Percentiles rank a stretch among this genome's conserved stretches.
These are phyloP conservation scores for Pseudogymnoascus sp. DNA, from an alignment of 2,329 filamentous ascomycete species.

Conservation along the genomic window DNA sequence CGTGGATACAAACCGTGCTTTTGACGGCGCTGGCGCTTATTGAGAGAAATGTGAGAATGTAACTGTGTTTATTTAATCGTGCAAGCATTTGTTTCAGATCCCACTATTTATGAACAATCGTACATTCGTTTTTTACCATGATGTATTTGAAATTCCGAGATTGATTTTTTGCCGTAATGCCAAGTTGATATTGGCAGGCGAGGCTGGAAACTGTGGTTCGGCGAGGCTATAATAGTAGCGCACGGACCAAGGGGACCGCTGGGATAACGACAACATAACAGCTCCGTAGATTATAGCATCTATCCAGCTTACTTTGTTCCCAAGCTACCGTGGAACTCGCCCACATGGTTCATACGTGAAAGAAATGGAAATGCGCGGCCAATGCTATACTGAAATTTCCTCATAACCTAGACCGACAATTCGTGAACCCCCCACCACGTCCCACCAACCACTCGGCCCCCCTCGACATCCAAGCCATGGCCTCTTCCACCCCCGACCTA, in stretches of 20 bases:
- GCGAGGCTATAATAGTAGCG: not conserved
- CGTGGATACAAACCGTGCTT: not conserved
- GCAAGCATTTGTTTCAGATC: not conserved
- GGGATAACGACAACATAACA: conserved; percentile 3
- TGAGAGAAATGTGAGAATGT: not conserved
- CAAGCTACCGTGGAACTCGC: not conserved
- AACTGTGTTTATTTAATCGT: not conserved
- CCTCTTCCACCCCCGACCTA: conserved; percentile 46
- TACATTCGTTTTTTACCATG: not conserved
- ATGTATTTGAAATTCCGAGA: not conserved
- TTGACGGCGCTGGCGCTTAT: not conserved
- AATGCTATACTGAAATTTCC: not conserved
- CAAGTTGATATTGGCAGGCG: not conserved
- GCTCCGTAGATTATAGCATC: not conserved
- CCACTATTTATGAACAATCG: not conserved
- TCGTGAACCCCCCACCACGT: not conserved
- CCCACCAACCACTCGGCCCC: not conserved
- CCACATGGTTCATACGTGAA: conserved; percentile 4
- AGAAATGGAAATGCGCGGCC: not conserved
- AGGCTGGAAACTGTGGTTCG: not conserved
- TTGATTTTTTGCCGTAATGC: not conserved
- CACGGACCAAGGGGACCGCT: not conserved
- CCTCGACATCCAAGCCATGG: not conserved
- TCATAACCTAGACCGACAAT: not conserved
- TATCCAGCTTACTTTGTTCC: not conserved